Evolutionary conservation across 192 early-diverging fungal genomes (phyloP), one percentile per base, ranked within the genome.

Genomic region (Podila verticillata): DNA sequence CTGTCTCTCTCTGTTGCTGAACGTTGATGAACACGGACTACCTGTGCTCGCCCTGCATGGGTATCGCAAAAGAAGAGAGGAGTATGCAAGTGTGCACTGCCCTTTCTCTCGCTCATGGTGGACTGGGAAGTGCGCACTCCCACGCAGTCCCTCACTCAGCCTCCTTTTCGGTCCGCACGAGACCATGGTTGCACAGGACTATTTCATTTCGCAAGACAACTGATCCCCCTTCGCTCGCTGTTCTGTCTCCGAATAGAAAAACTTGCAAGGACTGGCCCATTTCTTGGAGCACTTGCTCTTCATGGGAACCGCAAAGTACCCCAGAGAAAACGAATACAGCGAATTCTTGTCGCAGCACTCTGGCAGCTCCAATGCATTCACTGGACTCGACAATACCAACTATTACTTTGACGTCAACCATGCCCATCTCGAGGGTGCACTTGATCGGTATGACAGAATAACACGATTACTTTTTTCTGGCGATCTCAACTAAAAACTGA

Each of bases 321-420:
- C 95, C 17, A 74, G 77, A 20, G 95, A 96, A 68, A 96, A 95
- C 74, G 94, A 93, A 34, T 96, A 96, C 82, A 86, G 82, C 13
- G 83, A 84, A 73, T 96, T 86, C 58, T 82, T 96, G 34, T 71
- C 89, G 2, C 84, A 90, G 62, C 94, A 96, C 74, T 91, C 90
- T 12, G 95, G 95, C 32, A 84, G 85, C 59, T 93, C 90, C 7
- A 96, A 96, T 72, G 95, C 95, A 3, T 96, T 92, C 72, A 96
- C 95, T 17, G 79, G 83, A 29, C 81, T 87, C 7, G 94, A 95
- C 59, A 83, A 92, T 60, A 96, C 95, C n/a, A 95, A 95, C 74
- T 96, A 95, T 72, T 93, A 93, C 75, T 96, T 95, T 87, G 92
- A 94, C 49, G 92, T 95, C 20, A 87, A 83, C 20, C 86, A 90